These are phyloP conservation scores for Phytophthora quininea DNA, from an alignment of 352 stramenopile species.

Conservation along the genomic window DNA sequence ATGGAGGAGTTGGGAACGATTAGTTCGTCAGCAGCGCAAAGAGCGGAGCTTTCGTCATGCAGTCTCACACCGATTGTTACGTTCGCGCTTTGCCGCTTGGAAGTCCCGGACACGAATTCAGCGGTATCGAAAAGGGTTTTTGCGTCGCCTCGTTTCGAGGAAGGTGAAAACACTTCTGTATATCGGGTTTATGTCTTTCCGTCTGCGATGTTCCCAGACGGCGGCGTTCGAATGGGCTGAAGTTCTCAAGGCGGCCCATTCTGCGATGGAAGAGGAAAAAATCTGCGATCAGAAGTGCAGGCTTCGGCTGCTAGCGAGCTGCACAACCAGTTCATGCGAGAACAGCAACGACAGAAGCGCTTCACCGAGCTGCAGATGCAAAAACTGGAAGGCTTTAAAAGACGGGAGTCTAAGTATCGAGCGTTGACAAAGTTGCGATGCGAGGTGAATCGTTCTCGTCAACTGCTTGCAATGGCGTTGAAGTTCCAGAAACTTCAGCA, in stretches of 20 bases:
- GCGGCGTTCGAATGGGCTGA: conserved; percentile 42
- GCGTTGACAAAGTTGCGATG: conserved; percentile 25
- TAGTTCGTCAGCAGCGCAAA: conserved; percentile 16
- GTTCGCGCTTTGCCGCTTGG: conserved; percentile 13
- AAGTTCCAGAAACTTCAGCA: conserved; percentile 28
- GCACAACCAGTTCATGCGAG: conserved; percentile 25
- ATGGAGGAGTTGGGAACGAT: conserved; percentile 26
- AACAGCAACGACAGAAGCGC: conserved; percentile 26
- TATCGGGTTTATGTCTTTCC: conserved; percentile 27
- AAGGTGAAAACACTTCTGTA: conserved; percentile 14
- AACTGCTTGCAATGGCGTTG: conserved; percentile 25
- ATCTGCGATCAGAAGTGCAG: conserved; percentile 42
- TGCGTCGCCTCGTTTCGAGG: conserved; percentile 22
- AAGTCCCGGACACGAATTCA: neutral
- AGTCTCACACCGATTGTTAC: conserved; percentile 4
- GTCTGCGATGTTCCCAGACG: conserved; percentile 40
- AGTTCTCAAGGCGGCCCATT: conserved; percentile 43
- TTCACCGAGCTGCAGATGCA: conserved; percentile 30
- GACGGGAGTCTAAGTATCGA: conserved; percentile 17
- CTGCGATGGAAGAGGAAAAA: conserved; percentile 54
- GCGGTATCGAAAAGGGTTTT: conserved; percentile 5
- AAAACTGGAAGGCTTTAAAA: conserved; percentile 20
- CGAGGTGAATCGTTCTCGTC: conserved; percentile 8
- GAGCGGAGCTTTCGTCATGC: conserved; percentile 3
- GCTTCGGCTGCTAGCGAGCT: conserved; percentile 39